A percentile compares a stretch with the other conserved stretches of the same genome.
Conservation (phyloP, 108 stramenopile genomes). For the Skeletonema grethae region DNA sequence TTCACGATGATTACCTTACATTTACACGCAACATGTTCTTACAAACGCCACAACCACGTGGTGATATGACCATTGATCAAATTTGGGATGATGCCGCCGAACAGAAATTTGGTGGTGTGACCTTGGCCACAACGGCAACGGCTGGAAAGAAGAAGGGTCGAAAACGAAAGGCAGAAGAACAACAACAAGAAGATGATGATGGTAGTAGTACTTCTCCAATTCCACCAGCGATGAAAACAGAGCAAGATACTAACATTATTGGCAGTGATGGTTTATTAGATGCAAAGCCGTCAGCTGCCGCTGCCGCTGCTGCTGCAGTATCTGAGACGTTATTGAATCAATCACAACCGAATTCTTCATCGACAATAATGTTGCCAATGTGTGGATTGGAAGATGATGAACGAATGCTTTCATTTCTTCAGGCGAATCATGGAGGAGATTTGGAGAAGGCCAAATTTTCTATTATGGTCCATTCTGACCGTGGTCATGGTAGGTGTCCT, state of each 20-base stretch:
- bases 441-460: slow-evolving; percentile 40
- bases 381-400: slow-evolving; percentile 51
- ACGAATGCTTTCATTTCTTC: slow-evolving; percentile 36
- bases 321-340: slow-evolving; percentile 5
- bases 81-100: slow-evolving; percentile 43
- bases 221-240: not conserved
- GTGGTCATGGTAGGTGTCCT: slow-evolving; percentile 37
- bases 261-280: slow-evolving; percentile 3
- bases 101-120: slow-evolving; percentile 20
- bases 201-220: slow-evolving; percentile 3
- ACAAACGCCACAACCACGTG: slow-evolving; percentile 42
- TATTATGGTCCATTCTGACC: slow-evolving; percentile 39
- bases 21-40: slow-evolving; percentile 42
- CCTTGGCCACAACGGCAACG: not conserved
- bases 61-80: slow-evolving; percentile 33
- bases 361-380: slow-evolving; percentile 18
- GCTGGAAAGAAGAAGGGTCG: slow-evolving; percentile 7
- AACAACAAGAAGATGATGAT: too few species aligned
- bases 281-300: slow-evolving; percentile 6
- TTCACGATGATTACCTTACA: slow-evolving; percentile 33
- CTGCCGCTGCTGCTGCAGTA: not conserved
- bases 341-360: not conserved
- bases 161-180: slow-evolving; percentile 24
- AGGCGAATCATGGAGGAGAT: slow-evolving; percentile 31
- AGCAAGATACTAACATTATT: not conserved